Evolutionary conservation across 2,329 filamentous ascomycete genomes (phyloP), one percentile per base, ranked within the genome.

Genomic region (Beauveria asiatica): DNA sequence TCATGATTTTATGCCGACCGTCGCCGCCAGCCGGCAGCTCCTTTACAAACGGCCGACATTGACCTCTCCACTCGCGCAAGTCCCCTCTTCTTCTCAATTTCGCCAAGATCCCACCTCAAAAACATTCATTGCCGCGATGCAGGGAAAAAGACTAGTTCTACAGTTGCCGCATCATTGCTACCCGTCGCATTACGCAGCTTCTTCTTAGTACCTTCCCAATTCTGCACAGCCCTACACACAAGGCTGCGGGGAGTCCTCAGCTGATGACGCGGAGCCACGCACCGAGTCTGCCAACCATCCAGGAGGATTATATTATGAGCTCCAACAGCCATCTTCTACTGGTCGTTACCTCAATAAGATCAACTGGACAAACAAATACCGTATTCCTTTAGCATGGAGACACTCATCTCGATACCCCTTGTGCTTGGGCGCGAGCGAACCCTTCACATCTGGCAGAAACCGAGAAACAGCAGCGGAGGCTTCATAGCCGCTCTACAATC

Each of bases 231-330:
- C 16, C 50, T 49, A 25, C 39, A n/a, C 5, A 30, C 53, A 8
- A 46, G 53, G 42, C 42, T 56, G 42, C 25, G 53, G 45, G 46
- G 41, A 27, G 23, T 17, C 5, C 37, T 56, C 53, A 46, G 53
- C 53, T 56, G 41, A 19, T 42, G 53, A 49, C 49, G 49, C 53
- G 53, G 53, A 45, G 53, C 53, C 53, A 46, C 53, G 42, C 19
- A 56, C 50, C 23, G 11, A 21, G 30, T 5, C 11, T 33, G 30
- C 30, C 33, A 23, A 23, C 11, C 19, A 39, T 23, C 11, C 19
- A 16, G 17, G 1, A 19, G 17, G 6, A 39, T 52, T 23, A 19
- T 45, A 42, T 10, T 10, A 13, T 3, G 10, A 23, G 17, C 10
- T 45, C 48, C 25, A 33, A 13, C 9, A 30, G 9, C 17, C 49